Conservation (phyloP, 495 filamentous ascomycete genomes). For the Penicillium daleae region DNA sequence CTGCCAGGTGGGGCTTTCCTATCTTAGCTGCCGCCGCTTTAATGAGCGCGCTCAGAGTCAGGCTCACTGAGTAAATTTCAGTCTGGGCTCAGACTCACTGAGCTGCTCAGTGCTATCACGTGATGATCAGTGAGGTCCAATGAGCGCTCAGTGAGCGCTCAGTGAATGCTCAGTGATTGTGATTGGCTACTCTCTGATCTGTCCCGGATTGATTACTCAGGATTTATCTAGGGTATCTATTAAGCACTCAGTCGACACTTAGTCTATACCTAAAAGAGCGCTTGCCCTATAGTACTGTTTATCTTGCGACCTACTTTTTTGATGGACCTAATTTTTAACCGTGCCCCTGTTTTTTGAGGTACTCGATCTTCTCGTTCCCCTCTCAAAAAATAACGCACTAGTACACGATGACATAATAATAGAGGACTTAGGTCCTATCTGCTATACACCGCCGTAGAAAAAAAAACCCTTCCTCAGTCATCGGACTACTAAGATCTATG, state of each 20-base stretch:
- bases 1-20: slow-evolving; percentile 16
- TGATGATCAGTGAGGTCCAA: background rate
- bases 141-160: slow-evolving; percentile 16
- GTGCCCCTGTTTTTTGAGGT: no score
- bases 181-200: slow-evolving; percentile 13
- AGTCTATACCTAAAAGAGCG: background rate
- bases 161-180: no score
- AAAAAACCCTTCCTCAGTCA: no score
- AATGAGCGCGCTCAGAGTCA: slow-evolving; percentile 30
- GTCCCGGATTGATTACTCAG: slow-evolving; percentile 9
- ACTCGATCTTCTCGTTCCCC: no score
- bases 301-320: background rate
- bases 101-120: background rate
- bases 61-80: slow-evolving; percentile 31
- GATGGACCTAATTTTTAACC: no score
- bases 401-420: no score
- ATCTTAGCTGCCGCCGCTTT: slow-evolving; percentile 28
- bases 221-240: no score
- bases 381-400: no score
- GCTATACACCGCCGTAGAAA: no score
- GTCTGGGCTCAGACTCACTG: slow-evolving; percentile 16
- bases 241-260: background rate
- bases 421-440: no score
- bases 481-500: no score
- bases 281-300: no score